Conservation (phyloP, 2,329 filamentous ascomycete genomes). For the Ophiostoma tasmaniense region DNA sequence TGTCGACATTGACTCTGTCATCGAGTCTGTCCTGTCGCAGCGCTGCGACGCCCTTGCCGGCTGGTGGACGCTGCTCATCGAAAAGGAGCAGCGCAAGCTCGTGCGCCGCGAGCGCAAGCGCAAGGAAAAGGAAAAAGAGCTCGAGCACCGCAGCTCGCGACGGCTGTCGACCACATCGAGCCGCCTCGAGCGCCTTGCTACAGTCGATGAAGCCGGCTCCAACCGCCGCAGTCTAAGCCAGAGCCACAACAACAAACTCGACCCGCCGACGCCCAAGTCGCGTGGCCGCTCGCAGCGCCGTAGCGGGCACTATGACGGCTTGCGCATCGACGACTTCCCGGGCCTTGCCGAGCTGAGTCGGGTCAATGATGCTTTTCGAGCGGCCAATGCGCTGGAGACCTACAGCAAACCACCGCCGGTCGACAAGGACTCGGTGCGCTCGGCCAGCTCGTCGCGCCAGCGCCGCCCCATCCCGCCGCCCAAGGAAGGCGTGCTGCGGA, state of each 20-base stretch:
- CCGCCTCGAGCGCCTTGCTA: conserved; percentile 70
- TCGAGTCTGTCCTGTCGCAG: conserved; percentile 86
- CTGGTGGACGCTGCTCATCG: conserved; percentile 91
- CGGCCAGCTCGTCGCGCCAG: conserved; percentile 66
- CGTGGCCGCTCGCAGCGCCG: conserved; percentile 72
- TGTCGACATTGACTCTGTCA: conserved; percentile 87
- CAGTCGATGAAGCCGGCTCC: conserved; percentile 33
- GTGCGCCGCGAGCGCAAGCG: conserved; percentile 70
- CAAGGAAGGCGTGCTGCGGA: conserved; percentile 65
- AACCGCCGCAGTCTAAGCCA: conserved; percentile 27
- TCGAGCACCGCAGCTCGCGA: conserved; percentile 63
- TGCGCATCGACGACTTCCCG: conserved; percentile 65
- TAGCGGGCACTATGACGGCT: conserved; percentile 55
- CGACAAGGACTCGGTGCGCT: conserved; percentile 70
- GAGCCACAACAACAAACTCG: conserved; percentile 25
- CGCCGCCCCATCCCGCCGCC: conserved; percentile 72
- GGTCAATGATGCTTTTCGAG: conserved; percentile 32
- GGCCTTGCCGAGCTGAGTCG: conserved; percentile 57
- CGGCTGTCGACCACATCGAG: conserved; percentile 85
- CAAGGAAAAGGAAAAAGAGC: conserved; percentile 74
- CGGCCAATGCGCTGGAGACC: conserved; percentile 25
- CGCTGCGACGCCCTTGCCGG: conserved; percentile 84
- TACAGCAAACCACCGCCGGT: conserved; percentile 54
- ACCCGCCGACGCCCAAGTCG: conserved; percentile 49
- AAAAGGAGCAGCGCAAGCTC: conserved; percentile 89